Conservation (phyloP, 306 rosid species). For the Calophaca sinica region DNA sequence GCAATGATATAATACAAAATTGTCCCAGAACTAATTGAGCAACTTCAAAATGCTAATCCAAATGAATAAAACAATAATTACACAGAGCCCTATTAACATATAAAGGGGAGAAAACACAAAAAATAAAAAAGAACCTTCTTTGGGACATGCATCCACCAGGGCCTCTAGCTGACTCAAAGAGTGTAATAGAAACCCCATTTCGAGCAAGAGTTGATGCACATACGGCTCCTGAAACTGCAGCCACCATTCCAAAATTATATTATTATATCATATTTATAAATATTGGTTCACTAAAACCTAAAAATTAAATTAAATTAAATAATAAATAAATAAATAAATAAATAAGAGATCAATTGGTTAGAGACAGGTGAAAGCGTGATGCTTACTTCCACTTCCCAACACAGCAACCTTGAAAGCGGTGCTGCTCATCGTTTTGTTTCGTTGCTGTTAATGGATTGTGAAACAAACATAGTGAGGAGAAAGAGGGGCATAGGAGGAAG, state of each 20-base stretch:
- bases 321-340: neutral
- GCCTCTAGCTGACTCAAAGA: constrained; percentile 94
- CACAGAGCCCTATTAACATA: neutral
- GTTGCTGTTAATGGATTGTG: constrained; percentile 9
- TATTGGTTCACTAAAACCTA: neutral
- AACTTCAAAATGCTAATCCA: constrained; percentile 1
- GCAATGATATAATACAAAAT: no score
- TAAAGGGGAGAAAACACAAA: neutral
- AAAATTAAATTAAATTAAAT: neutral
- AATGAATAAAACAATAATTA: constrained; percentile 1
- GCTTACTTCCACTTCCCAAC: constrained; percentile 84
- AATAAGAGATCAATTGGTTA: neutral
- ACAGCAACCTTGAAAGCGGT: constrained; percentile 66
- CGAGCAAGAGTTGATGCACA: constrained; percentile 86
- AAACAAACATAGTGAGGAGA: neutral
- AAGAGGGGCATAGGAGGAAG: neutral
- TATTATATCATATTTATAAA: neutral
- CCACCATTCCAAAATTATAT: constrained; percentile 17
- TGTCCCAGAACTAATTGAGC: neutral
- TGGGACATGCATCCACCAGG: constrained; percentile 97
- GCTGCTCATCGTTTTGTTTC: constrained; percentile 55
- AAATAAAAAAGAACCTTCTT: constrained; percentile 60
- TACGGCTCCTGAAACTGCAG: constrained; percentile 87
- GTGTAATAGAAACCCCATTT: constrained; percentile 75
- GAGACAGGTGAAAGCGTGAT: neutral